phyloP scores from a whole-genome alignment of 768 basidiomycete genomes.

The Lactarius sp. region DNA sequence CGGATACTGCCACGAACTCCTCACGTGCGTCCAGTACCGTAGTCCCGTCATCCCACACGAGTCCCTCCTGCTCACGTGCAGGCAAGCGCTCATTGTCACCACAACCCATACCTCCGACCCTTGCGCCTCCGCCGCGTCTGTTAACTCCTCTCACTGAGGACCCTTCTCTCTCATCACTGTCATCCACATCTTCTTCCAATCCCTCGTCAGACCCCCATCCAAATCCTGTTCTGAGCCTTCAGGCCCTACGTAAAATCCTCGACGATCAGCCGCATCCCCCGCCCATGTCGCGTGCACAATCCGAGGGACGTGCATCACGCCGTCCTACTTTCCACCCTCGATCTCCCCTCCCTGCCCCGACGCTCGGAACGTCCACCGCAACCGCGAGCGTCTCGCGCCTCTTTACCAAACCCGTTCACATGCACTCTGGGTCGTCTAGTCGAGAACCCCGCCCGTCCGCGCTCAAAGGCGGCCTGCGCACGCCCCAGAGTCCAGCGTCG shows the following conservation, averaged over 20 bases:
- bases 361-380: conserved; percentile 61
- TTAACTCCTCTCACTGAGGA: conserved; percentile 61
- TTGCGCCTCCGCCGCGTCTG: conserved; percentile 34
- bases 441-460: conserved; percentile 54
- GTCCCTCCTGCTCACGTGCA: conserved; percentile 23
- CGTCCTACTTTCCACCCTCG: conserved; percentile 38
- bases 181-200: conserved; percentile 41
- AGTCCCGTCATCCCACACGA: conserved; percentile 3
- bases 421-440: conserved; percentile 58
- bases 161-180: conserved; percentile 33
- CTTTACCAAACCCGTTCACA: conserved; percentile 56
- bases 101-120: conserved; percentile 22
- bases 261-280: conserved; percentile 43
- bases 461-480: conserved; percentile 34
- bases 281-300: conserved; percentile 25
- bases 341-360: conserved; percentile 46
- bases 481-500: conserved; percentile 33
- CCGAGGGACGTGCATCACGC: conserved; percentile 35
- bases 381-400: conserved; percentile 77
- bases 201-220: conserved; percentile 51
- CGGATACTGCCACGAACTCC: not conserved
- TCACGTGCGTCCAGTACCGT: conserved; percentile 13
- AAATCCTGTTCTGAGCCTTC: conserved; percentile 57
- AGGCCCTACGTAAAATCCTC: conserved; percentile 66
- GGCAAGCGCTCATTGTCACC: conserved; percentile 21